A percentile compares a stretch with the other conserved stretches of the same genome.
Conservation (phyloP, 129 eudicot genomes). For the Tagetes patula region DNA sequence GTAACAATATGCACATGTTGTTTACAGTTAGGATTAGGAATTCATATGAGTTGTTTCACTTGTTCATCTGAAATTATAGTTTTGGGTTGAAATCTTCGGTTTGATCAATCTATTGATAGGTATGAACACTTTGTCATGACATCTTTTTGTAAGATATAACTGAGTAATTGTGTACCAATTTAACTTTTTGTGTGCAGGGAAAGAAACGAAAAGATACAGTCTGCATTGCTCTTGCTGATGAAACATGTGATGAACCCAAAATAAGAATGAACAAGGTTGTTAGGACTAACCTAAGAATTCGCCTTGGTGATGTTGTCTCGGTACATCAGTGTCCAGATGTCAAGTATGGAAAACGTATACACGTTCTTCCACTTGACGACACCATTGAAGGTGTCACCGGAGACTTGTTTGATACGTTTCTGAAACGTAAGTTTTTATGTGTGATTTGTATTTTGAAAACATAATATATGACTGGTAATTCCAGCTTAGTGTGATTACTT, state of each 20-base stretch:
- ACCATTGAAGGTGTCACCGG: conserved; percentile 77
- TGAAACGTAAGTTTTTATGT: conserved; percentile 53
- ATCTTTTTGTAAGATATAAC: not conserved
- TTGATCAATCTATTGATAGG: not conserved
- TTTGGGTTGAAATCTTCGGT: not conserved
- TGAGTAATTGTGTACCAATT: not conserved
- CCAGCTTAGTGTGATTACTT: not conserved
- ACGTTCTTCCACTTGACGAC: conserved; percentile 69
- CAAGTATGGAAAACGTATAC: conserved; percentile 70
- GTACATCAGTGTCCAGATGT: conserved; percentile 84
- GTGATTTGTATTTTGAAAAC: not conserved
- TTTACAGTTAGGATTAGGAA: not conserved
- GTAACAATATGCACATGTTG: not conserved
- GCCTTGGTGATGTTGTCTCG: conserved; percentile 77
- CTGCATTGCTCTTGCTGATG: conserved; percentile 71
- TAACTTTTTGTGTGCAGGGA: conserved; percentile 39
- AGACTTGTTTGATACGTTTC: conserved; percentile 63
- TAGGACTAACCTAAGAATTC: conserved; percentile 59
- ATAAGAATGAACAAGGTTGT: conserved; percentile 47
- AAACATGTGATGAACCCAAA: conserved; percentile 54
- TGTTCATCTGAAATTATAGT: not conserved
- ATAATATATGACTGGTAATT: not conserved
- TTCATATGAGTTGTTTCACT: not conserved
- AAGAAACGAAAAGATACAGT: conserved; percentile 70
- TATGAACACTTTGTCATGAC: not conserved